Conservation (phyloP, 257 asterid species). For the Plantago elongata region DNA sequence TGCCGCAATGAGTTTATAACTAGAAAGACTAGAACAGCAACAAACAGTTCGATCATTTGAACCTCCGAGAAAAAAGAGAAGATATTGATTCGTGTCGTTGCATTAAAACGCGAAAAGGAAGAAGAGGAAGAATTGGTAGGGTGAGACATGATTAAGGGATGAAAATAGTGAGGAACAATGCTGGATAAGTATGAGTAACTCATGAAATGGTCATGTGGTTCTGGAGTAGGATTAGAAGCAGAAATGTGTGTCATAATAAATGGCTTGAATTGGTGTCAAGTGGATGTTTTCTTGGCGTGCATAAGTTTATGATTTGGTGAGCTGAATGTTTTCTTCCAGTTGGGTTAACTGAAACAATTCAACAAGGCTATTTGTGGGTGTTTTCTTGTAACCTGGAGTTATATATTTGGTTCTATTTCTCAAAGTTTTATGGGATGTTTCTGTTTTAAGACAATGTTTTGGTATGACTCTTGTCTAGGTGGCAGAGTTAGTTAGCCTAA, state of each 20-base stretch:
- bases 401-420: slow-evolving; percentile 1
- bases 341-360: slow-evolving; percentile 5
- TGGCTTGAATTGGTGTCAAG: not conserved
- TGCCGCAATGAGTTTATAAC: slow-evolving; percentile 45
- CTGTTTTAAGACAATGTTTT: too few species aligned
- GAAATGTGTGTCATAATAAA: slow-evolving; percentile 29
- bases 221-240: slow-evolving; percentile 6
- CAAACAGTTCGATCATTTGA: slow-evolving; percentile 52
- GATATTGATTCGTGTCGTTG: not conserved
- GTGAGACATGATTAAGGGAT: slow-evolving; percentile 36
- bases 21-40: slow-evolving; percentile 48
- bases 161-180: slow-evolving; percentile 20
- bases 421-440: too few species aligned
- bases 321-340: slow-evolving; percentile 21
- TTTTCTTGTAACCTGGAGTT: slow-evolving; percentile 21
- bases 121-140: slow-evolving; percentile 19
- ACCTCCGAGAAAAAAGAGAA: slow-evolving; percentile 38
- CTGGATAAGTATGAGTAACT: slow-evolving; percentile 26
- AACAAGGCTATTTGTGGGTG: not conserved
- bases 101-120: not conserved
- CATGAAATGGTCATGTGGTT: slow-evolving; percentile 29
- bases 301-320: slow-evolving; percentile 40
- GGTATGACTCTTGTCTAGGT: not conserved
- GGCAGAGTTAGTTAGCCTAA: not conserved
- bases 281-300: slow-evolving; percentile 30